Conservation (phyloP, 1,139 yeast species). For the Pichia norvegensis region DNA sequence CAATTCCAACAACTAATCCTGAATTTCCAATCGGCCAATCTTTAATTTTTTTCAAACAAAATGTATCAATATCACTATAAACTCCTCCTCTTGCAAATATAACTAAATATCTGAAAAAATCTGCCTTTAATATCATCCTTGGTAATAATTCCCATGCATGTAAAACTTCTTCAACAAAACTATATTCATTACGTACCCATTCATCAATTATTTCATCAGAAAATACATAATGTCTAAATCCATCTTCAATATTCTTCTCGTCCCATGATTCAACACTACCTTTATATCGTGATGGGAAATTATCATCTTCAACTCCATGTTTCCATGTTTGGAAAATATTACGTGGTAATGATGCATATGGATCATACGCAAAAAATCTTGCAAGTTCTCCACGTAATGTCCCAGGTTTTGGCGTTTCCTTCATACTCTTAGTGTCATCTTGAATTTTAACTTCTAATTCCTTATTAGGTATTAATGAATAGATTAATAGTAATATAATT, state of each 20-base stretch:
- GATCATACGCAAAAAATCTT: constrained; percentile 65
- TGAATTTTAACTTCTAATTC: no score
- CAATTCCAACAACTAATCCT: constrained; percentile 67
- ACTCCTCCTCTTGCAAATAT: constrained; percentile 72
- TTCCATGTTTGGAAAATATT: constrained; percentile 97
- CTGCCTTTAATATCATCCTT: constrained; percentile 59
- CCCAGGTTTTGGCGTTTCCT: constrained; percentile 23
- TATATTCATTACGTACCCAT: constrained; percentile 38
- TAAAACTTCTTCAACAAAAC: constrained; percentile 55
- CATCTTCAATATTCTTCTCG: constrained; percentile 38
- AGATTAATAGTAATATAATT: background rate
- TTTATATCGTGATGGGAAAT: constrained; percentile 44
- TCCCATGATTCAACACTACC: constrained; percentile 43
- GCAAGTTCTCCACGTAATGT: constrained; percentile 49
- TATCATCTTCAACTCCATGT: constrained; percentile 44
- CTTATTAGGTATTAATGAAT: background rate
- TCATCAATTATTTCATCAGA: constrained; percentile 37
- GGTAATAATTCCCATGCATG: constrained; percentile 59
- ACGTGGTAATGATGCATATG: constrained; percentile 34
- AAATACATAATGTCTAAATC: constrained; percentile 51
- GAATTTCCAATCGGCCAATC: constrained; percentile 34
- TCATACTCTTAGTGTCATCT: background rate
- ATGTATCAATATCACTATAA: constrained; percentile 68
- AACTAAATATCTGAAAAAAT: constrained; percentile 64
- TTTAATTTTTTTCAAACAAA: constrained; percentile 42